Base-by-base conservation (phyloP, 176 grass and related monocot genomes). In the Carex parvula region DNA sequence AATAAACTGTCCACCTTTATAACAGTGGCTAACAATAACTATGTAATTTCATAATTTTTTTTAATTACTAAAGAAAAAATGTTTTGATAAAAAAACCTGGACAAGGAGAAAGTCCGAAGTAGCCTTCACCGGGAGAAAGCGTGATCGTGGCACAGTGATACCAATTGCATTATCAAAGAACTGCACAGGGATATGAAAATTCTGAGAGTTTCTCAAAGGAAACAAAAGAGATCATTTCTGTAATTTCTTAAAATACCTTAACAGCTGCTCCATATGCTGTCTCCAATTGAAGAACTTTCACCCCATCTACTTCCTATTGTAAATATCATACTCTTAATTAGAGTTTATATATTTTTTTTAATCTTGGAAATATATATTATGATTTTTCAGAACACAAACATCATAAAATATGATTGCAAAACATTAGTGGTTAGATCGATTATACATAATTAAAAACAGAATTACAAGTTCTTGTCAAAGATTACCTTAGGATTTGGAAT, bases 401-500 rank as follows among this genome's bases (percentile, higher is more conserved):
- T 69, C 66, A 69, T 24, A 24, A 7, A 12, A 24, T 21, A 62
- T 62, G 21, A 62, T 62, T 62, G 20, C 60, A 62, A 62, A 62
- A 20, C 22, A 24, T 24, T 62, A 11, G 8, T 24, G 63, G 26
- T 32, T 70, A 70, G 16, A 18, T 26, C 0, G 26, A 26, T 44
- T 13, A 50, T 9, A 73, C 70, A 48, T 50, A n/a, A 52, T 74
- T 70, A 73, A 22, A 73, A 73, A 73, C n/a, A 59, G 5, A n/a
- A 50, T 74, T 48, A 73, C 39, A 50, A 22, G 13, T 48, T 73
- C 12, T 37, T 17, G 30, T 52, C n/a, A 46, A 22, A 70, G 11
- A 6, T 13, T 73, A 92, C 95, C 91, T 98, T 98, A 18, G 92
- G 95, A 77, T 98, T 99, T 35, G 93, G 95, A 89, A 98, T 98